A percentile compares a stretch with the other conserved stretches of the same genome.
Evolutionary conservation across 495 filamentous ascomycete genomes (phyloP).

Genomic region (Neurospora sublineolata): DNA sequence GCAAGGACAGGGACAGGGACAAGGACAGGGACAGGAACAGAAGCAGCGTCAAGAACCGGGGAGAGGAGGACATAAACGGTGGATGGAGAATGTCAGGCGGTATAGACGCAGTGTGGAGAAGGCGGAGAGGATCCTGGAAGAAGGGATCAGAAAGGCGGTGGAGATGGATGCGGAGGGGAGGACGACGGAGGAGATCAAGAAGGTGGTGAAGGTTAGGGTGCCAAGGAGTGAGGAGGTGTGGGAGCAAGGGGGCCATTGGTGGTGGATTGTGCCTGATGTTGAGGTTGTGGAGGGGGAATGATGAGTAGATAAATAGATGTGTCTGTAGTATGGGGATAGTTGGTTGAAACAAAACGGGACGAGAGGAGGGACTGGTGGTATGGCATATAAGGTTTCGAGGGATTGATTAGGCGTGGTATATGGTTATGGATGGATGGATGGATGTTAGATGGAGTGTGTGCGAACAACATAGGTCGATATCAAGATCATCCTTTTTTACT

Average conservation of each 20-base stretch:
- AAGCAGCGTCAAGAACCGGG: not conserved
- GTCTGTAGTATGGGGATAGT: no score
- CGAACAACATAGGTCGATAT: not conserved
- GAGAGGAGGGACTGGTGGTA: no score
- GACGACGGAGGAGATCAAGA: conserved; percentile 40
- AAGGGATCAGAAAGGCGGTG: conserved; percentile 5
- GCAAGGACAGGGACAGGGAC: not conserved
- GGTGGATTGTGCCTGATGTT: conserved; percentile 69
- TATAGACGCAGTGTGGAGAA: not conserved
- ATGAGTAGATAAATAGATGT: not conserved
- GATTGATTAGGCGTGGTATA: not conserved
- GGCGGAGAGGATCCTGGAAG: not conserved
- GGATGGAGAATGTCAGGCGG: not conserved
- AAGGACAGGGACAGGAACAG: not conserved
- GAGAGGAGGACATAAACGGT: not conserved
- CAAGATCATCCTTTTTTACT: not conserved
- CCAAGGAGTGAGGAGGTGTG: conserved; percentile 25
- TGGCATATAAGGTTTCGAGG: no score
- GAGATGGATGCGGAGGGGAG: conserved; percentile 44
- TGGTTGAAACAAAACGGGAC: no score
- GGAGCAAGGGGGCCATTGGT: conserved; percentile 54
- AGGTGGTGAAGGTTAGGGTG: conserved; percentile 43
- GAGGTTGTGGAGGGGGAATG: conserved; percentile 4
- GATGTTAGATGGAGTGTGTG: not conserved
- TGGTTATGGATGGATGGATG: not conserved